Percentiles rank a stretch among this genome's conserved stretches.
phyloP scores from a whole-genome alignment of 1,139 yeast species.

The Geotrichum restrictum region DNA sequence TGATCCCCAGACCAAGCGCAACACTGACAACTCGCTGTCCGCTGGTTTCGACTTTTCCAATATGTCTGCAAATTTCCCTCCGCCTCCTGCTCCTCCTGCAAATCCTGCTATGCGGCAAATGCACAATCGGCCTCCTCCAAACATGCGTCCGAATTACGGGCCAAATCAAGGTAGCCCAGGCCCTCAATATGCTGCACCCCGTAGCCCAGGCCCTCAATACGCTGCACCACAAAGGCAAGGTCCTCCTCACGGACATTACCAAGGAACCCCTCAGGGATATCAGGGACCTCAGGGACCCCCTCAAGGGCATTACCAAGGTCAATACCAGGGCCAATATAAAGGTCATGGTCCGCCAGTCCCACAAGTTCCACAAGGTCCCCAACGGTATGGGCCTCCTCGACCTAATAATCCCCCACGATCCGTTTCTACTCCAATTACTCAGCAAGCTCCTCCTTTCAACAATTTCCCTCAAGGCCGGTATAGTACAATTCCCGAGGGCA shows the following conservation, averaged over 20 bases:
- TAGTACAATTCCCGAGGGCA: slow-evolving; percentile 10
- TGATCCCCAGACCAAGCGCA: slow-evolving; percentile 4
- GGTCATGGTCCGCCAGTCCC: neutral
- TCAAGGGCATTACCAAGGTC: neutral
- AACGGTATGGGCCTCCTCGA: slow-evolving; percentile 7
- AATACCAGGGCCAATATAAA: neutral
- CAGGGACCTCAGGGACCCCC: neutral
- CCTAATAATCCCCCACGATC: slow-evolving; percentile 9
- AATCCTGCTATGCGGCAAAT: slow-evolving; percentile 8
- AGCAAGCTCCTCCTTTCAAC: slow-evolving; percentile 11
- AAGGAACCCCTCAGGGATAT: neutral
- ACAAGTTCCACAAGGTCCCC: slow-evolving; percentile 3
- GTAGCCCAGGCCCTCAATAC: slow-evolving; percentile 11
- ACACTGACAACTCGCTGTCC: slow-evolving; percentile 7
- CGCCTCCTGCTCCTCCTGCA: slow-evolving; percentile 15
- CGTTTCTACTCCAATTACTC: slow-evolving; percentile 12
- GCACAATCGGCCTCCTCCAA: slow-evolving; percentile 11
- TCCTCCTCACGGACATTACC: slow-evolving; percentile 3
- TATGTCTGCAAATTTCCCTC: slow-evolving; percentile 2
- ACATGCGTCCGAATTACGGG: slow-evolving; percentile 11
- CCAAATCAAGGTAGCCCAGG: neutral
- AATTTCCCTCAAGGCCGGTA: slow-evolving; percentile 5
- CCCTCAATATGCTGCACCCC: neutral
- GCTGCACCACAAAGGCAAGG: slow-evolving; percentile 4
- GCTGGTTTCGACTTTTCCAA: slow-evolving; percentile 18